A percentile compares a stretch with the other conserved stretches of the same genome.
These are phyloP conservation scores for Fraxinus americana DNA, from an alignment of 257 asterid species.

Conservation along the genomic window DNA sequence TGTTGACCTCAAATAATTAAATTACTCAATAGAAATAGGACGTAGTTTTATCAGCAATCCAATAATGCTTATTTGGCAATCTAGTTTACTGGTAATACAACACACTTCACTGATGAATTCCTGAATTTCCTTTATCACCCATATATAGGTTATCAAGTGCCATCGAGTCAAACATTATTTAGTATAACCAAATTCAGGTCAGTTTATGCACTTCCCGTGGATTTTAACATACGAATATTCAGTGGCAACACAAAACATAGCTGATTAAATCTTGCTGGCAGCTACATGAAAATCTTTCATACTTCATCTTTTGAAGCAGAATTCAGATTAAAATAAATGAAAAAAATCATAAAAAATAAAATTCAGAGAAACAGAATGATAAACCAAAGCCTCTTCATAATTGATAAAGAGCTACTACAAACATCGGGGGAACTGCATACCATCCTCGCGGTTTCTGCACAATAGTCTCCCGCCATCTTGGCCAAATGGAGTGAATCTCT, in stretches of 20 bases:
- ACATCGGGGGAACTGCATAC: too few relatives aligned
- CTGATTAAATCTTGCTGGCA: background rate
- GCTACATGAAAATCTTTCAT: background rate
- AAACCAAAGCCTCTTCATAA: background rate
- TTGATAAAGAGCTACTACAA: too few relatives aligned
- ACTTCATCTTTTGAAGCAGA: background rate
- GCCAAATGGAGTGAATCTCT: background rate
- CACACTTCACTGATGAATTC: background rate
- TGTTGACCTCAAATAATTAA: background rate
- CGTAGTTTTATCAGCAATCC: background rate
- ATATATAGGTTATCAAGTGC: background rate
- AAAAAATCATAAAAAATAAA: background rate
- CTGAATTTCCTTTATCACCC: background rate
- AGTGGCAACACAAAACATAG: background rate
- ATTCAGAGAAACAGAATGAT: background rate
- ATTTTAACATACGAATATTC: background rate
- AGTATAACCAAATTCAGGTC: background rate
- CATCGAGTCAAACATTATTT: background rate
- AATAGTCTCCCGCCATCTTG: background rate
- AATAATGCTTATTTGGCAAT: background rate
- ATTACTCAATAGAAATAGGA: too few relatives aligned
- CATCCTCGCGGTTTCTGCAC: background rate
- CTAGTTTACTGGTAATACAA: background rate
- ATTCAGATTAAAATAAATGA: background rate
- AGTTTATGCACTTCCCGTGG: background rate